Conservation (phyloP, 2,329 filamentous ascomycete species). For the Dendrostoma leiphaemia region DNA sequence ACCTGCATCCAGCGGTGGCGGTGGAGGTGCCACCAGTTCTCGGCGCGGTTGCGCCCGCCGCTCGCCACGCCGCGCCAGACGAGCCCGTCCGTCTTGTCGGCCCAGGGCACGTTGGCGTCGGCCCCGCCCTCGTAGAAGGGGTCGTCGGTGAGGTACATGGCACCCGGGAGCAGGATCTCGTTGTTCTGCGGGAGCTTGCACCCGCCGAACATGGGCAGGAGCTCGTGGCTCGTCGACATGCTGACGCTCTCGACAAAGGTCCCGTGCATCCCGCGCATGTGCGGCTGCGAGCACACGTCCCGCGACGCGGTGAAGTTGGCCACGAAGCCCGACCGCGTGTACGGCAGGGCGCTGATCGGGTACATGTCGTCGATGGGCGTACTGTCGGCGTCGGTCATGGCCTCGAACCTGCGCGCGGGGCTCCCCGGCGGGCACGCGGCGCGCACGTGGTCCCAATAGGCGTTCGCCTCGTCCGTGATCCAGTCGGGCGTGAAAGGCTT, state of each 20-base stretch:
- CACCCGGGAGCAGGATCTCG: constrained; percentile 60
- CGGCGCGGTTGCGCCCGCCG: constrained; percentile 48
- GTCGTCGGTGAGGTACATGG: constrained; percentile 61
- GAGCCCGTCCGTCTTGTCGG: constrained; percentile 51
- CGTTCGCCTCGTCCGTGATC: constrained; percentile 42
- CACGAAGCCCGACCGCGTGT: constrained; percentile 43
- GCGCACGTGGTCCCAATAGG: constrained; percentile 59
- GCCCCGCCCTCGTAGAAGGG: constrained; percentile 56
- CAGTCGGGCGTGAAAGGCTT: constrained; percentile 44
- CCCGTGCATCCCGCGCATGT: constrained; percentile 45
- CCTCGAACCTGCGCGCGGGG: constrained; percentile 36
- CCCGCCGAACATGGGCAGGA: constrained; percentile 58
- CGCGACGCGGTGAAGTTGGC: constrained; percentile 53
- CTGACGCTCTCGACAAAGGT: constrained; percentile 51
- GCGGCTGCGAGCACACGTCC: constrained; percentile 57
- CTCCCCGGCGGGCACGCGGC: constrained; percentile 57
- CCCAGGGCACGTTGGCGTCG: constrained; percentile 55
- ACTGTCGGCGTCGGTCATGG: constrained; percentile 35
- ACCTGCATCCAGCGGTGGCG: constrained; percentile 69
- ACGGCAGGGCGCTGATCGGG: constrained; percentile 21
- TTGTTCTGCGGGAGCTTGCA: constrained; percentile 59
- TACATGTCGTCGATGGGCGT: constrained; percentile 18
- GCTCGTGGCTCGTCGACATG: constrained; percentile 46
- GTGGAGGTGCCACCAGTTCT: constrained; percentile 68
- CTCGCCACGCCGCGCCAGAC: constrained; percentile 67